These are phyloP conservation scores for Isabelozyma heimii DNA, from an alignment of 805 yeast species.

Conservation along the genomic window DNA sequence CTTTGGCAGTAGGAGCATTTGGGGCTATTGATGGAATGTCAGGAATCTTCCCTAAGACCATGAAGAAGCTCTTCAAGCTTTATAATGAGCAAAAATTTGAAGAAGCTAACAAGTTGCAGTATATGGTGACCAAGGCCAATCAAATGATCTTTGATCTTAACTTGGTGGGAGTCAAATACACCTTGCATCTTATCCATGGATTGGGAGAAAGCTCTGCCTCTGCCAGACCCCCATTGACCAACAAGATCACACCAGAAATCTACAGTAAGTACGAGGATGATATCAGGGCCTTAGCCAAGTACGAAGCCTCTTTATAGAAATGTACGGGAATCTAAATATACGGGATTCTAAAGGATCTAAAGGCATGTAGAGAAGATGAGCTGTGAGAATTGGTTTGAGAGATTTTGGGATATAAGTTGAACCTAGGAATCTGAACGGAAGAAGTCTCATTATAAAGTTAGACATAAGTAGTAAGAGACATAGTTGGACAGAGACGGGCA, in stretches of 20 bases:
- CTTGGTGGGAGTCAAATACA: slow-evolving; percentile 27
- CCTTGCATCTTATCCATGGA: slow-evolving; percentile 16
- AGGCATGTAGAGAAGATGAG: not conserved
- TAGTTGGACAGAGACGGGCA: too few species aligned
- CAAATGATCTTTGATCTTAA: slow-evolving; percentile 25
- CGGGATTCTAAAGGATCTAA: too few species aligned
- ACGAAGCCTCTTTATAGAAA: slow-evolving; percentile 4
- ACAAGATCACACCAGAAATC: slow-evolving; percentile 4
- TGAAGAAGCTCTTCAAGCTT: slow-evolving; percentile 14
- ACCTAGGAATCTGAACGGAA: too few species aligned
- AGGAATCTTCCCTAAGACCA: slow-evolving; percentile 18
- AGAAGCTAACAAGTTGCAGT: slow-evolving; percentile 19
- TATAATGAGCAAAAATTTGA: slow-evolving; percentile 10
- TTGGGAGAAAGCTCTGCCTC: slow-evolving; percentile 17
- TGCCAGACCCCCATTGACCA: slow-evolving; percentile 31
- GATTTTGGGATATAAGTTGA: too few species aligned
- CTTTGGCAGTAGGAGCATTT: slow-evolving; percentile 17
- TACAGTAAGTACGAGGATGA: slow-evolving; percentile 10
- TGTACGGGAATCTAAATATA: not conserved
- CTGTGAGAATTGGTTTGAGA: not conserved
- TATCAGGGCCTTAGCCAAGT: slow-evolving; percentile 2
- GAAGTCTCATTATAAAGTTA: too few species aligned
- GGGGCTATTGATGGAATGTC: slow-evolving; percentile 26
- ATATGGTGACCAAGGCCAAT: slow-evolving; percentile 18
- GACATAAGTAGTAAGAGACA: too few species aligned